Conservation (phyloP, 345 rosid genomes). For the Sisymbrium altissimum region DNA sequence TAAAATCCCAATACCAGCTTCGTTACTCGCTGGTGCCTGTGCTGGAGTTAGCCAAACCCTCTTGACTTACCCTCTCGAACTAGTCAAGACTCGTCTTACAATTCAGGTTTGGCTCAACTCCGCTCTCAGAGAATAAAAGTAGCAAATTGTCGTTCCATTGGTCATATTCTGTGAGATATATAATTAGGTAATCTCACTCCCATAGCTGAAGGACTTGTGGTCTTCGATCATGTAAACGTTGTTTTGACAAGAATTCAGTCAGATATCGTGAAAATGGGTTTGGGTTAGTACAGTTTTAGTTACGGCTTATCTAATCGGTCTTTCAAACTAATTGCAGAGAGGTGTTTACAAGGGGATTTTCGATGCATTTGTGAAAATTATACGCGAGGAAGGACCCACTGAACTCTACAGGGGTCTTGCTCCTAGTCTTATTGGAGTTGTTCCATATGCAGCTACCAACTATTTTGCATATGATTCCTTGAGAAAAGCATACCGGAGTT, state of each 20-base stretch:
- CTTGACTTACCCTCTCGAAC: slow-evolving; percentile 88
- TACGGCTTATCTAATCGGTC: not conserved
- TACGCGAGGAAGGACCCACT: slow-evolving; percentile 73
- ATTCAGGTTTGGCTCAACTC: slow-evolving; percentile 55
- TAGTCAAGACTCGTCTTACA: slow-evolving; percentile 88
- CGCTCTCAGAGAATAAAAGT: not conserved
- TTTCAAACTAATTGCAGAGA: slow-evolving; percentile 48
- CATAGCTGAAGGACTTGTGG: not conserved
- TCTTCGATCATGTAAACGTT: not conserved
- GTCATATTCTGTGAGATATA: not conserved
- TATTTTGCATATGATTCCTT: slow-evolving; percentile 89
- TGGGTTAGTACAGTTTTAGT: not conserved
- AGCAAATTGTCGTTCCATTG: not conserved
- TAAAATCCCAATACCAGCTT: slow-evolving; percentile 70
- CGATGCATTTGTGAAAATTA: slow-evolving; percentile 75
- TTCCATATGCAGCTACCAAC: slow-evolving; percentile 91
- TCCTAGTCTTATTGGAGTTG: slow-evolving; percentile 92
- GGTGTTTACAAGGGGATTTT: slow-evolving; percentile 68
- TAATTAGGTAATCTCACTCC: not conserved
- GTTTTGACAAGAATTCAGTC: not conserved
- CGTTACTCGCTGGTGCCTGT: slow-evolving; percentile 93
- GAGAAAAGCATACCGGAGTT: slow-evolving; percentile 60
- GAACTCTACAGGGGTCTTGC: slow-evolving; percentile 93
- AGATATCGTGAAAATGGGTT: not conserved
- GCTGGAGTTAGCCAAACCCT: slow-evolving; percentile 96